phyloP scores from a whole-genome alignment of 2,329 filamentous ascomycete genomes.

The Ophiostoma quercus region DNA sequence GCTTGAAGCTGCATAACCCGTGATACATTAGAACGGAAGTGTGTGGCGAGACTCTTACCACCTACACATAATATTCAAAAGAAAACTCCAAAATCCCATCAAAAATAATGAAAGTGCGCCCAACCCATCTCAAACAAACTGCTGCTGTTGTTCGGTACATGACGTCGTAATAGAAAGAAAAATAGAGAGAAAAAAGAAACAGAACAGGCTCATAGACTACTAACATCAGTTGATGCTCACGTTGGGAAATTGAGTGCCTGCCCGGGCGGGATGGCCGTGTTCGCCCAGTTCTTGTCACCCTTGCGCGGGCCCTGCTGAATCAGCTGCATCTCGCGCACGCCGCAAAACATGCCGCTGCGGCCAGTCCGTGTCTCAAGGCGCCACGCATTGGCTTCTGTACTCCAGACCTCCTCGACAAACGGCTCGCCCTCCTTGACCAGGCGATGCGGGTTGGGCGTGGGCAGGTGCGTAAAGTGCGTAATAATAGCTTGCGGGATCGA shows the following conservation, averaged over 20 bases:
- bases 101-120: not conserved
- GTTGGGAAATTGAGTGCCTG: conserved; percentile 33
- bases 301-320: conserved; percentile 32
- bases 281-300: conserved; percentile 36
- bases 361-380: conserved; percentile 42
- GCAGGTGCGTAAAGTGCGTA: conserved; percentile 42
- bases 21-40: not conserved
- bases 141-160: not conserved
- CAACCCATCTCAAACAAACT: not conserved
- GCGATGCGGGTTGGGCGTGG: conserved; percentile 55
- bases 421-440: conserved; percentile 52
- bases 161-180: not conserved
- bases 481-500: conserved; percentile 36
- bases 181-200: not conserved
- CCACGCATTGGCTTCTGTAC: conserved; percentile 34
- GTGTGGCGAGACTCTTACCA: not conserved
- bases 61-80: not conserved
- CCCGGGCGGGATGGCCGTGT: conserved; percentile 34
- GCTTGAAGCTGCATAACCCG: too few species aligned
- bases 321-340: conserved; percentile 46
- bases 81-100: not conserved
- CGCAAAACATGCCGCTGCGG: conserved; percentile 51
- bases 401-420: conserved; percentile 50
- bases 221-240: not conserved
- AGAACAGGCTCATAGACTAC: not conserved